Percentiles rank a stretch among this genome's conserved stretches.
phyloP scores from a whole-genome alignment of 805 yeast genomes.

The Saturnispora ahearnii region DNA sequence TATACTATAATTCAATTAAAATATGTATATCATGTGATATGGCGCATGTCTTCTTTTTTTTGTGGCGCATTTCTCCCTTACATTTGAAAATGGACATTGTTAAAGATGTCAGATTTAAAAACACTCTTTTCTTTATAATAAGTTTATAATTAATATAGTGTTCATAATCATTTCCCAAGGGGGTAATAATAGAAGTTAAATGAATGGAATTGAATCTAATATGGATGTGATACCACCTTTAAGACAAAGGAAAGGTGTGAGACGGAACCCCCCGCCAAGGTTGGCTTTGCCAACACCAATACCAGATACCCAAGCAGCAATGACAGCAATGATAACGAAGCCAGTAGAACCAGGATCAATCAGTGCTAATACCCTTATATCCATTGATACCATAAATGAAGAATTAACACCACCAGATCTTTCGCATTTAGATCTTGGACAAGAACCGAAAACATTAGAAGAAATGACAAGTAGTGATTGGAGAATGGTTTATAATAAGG shows the following conservation, averaged over 20 bases:
- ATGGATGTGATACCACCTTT: slow-evolving; percentile 2
- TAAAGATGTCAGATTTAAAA: background rate
- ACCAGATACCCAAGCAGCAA: background rate
- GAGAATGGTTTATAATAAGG: slow-evolving; percentile 49
- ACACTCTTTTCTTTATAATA: background rate
- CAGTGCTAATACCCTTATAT: background rate
- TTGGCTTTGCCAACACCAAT: background rate
- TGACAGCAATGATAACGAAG: background rate
- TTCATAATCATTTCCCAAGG: background rate
- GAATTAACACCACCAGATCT: background rate
- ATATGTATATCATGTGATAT: background rate
- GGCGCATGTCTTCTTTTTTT: background rate
- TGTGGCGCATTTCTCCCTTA: too few species aligned
- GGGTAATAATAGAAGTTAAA: background rate
- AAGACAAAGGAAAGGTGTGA: background rate
- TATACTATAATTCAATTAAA: background rate
- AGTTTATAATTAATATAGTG: background rate
- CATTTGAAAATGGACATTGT: background rate
- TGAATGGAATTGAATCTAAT: background rate
- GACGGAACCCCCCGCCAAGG: slow-evolving; percentile 1
- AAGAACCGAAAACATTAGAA: slow-evolving; percentile 9
- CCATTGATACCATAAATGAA: background rate
- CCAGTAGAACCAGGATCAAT: background rate
- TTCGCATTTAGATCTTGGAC: background rate
- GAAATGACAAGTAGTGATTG: slow-evolving; percentile 58